These are phyloP conservation scores for Suhomyces pyralidae DNA, from an alignment of 805 yeast genomes.

Conservation along the genomic window DNA sequence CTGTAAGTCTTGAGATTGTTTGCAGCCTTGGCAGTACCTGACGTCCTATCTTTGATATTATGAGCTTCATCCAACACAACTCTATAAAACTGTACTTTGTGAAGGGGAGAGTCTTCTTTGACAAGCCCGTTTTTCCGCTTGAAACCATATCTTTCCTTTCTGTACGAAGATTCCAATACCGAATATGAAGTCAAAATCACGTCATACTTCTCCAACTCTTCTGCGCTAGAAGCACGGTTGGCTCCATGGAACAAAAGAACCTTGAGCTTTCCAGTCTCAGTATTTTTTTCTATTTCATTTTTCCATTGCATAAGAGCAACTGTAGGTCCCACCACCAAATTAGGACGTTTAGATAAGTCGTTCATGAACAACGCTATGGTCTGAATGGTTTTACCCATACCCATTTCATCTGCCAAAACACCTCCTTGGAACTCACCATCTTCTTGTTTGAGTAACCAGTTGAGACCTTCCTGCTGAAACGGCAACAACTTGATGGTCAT, in stretches of 20 bases:
- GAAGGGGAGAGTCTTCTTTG: constrained; percentile 74
- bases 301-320: constrained; percentile 99
- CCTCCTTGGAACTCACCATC: constrained; percentile 81
- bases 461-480: constrained; percentile 88
- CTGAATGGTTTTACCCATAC: constrained; percentile 98
- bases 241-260: constrained; percentile 85
- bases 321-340: constrained; percentile 92
- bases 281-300: constrained; percentile 83
- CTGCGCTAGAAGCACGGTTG: constrained; percentile 56
- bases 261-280: constrained; percentile 59
- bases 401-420: constrained; percentile 97
- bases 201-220: constrained; percentile 62
- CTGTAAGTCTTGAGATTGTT: constrained; percentile 67
- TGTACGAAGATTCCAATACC: constrained; percentile 79
- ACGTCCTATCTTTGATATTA: constrained; percentile 90
- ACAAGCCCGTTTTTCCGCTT: constrained; percentile 66
- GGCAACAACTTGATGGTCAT: constrained; percentile 76
- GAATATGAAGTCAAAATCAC: constrained; percentile 91
- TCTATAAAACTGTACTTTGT: constrained; percentile 71
- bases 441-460: constrained; percentile 87
- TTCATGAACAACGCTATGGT: constrained; percentile 83
- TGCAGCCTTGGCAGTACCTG: constrained; percentile 92
- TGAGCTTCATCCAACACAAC: constrained; percentile 96
- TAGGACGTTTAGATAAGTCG: constrained; percentile 66
- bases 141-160: constrained; percentile 84